phyloP scores from a whole-genome alignment of 2,329 filamentous ascomycete species.

The Tolypocladium cylindrosporum region DNA sequence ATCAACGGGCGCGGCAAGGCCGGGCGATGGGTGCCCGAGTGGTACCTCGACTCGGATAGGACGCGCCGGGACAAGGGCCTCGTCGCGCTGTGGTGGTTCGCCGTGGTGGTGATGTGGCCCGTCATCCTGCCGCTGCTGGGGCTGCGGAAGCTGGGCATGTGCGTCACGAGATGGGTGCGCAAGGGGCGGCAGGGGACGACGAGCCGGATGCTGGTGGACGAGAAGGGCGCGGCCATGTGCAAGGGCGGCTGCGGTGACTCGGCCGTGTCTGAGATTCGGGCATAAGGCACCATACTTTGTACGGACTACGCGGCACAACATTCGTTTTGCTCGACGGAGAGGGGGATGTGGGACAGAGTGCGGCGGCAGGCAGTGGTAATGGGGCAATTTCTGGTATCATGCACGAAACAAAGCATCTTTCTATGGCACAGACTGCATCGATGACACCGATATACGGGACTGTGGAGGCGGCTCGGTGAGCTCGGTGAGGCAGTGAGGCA shows the following conservation, averaged over 20 bases:
- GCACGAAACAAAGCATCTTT: not conserved
- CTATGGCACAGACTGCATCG: no score
- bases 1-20: constrained; percentile 18
- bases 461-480: not conserved
- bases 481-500: not conserved
- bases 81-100: constrained; percentile 18
- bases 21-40: constrained; percentile 21
- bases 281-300: not conserved
- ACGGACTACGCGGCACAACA: not conserved
- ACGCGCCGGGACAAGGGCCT: constrained; percentile 9
- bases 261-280: not conserved
- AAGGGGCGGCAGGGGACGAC: constrained; percentile 35
- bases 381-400: not conserved
- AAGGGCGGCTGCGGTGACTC: not conserved
- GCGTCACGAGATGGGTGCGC: constrained; percentile 20
- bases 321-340: not conserved
- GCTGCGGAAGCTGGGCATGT: constrained; percentile 65
- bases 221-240: not conserved
- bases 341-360: not conserved
- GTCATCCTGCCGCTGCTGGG: constrained; percentile 59
- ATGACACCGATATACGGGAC: not conserved
- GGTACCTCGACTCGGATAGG: constrained; percentile 19
- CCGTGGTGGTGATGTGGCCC: constrained; percentile 28
- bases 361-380: no score
- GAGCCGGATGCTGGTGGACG: constrained; percentile 14